Evolutionary conservation across 2,329 filamentous ascomycete species (phyloP).

Genomic region (Botrytis pseudocinerea): DNA sequence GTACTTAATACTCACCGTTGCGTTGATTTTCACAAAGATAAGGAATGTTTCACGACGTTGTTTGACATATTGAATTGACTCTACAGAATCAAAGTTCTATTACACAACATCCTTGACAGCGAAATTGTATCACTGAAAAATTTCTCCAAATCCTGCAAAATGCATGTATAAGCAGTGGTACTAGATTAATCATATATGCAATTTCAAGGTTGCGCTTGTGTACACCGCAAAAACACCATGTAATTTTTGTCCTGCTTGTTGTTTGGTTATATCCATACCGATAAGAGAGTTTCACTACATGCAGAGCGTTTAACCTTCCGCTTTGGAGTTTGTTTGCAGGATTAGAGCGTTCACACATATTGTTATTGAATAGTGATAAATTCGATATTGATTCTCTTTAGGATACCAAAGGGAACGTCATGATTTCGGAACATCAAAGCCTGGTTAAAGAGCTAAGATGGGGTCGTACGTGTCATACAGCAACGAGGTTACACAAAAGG

Average conservation of each 20-base stretch:
- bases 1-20: background rate
- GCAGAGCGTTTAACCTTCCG: constrained; percentile 5
- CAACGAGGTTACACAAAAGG: background rate
- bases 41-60: constrained; percentile 15
- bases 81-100: background rate
- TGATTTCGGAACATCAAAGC: background rate
- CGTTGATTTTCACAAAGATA: background rate
- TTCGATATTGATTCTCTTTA: background rate
- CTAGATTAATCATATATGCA: constrained; percentile 6
- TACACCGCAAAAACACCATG: background rate
- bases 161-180: background rate
- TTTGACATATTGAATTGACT: constrained; percentile 10
- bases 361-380: background rate
- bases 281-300: constrained; percentile 18
- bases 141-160: background rate
- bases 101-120: constrained; percentile 1
- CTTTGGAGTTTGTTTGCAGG: background rate
- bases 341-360: background rate
- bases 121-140: background rate
- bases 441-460: constrained; percentile 8
- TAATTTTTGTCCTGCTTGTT: background rate
- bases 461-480: constrained; percentile 4
- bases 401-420: background rate
- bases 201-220: background rate
- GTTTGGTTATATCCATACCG: background rate